These are phyloP conservation scores for Fusarium nodosum DNA, from an alignment of 2,329 filamentous ascomycete species.

Conservation along the genomic window DNA sequence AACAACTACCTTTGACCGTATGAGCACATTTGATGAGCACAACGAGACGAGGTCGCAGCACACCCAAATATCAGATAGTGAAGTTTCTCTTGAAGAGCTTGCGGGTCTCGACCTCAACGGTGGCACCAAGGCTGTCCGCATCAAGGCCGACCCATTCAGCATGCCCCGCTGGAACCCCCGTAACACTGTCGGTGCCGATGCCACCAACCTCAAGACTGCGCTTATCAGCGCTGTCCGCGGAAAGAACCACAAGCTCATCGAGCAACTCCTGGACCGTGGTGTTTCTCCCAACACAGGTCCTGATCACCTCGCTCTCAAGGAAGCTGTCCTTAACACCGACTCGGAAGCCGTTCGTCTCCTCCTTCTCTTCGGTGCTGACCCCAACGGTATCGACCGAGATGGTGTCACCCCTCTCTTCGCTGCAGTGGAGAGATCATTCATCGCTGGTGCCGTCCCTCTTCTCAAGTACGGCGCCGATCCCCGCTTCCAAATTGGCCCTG, in stretches of 20 bases:
- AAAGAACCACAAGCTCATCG: constrained; percentile 68
- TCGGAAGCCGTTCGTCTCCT: constrained; percentile 67
- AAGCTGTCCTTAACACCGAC: constrained; percentile 66
- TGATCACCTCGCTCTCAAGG: constrained; percentile 64
- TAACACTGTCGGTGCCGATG: constrained; percentile 59
- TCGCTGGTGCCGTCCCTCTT: constrained; percentile 69
- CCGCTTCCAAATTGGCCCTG: constrained; percentile 64
- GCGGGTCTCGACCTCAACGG: constrained; percentile 58
- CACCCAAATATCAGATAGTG: constrained; percentile 45
- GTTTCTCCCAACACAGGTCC: constrained; percentile 64
- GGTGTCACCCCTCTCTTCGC: constrained; percentile 66
- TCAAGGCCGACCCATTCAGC: constrained; percentile 63
- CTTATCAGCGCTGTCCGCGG: constrained; percentile 68
- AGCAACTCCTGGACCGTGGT: constrained; percentile 70
- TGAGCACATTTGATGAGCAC: constrained; percentile 51
- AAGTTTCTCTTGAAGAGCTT: constrained; percentile 52
- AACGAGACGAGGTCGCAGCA: constrained; percentile 49
- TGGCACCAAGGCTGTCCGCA: constrained; percentile 59
- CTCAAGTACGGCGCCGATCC: constrained; percentile 75
- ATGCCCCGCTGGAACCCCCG: constrained; percentile 68
- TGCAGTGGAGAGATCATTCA: constrained; percentile 65
- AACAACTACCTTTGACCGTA: constrained; percentile 47
- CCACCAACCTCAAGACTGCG: constrained; percentile 61
- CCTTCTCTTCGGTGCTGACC: constrained; percentile 69
- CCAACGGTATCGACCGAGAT: constrained; percentile 64